Base-by-base conservation (phyloP, 495 filamentous ascomycete genomes). In the Tuber borchii region DNA sequence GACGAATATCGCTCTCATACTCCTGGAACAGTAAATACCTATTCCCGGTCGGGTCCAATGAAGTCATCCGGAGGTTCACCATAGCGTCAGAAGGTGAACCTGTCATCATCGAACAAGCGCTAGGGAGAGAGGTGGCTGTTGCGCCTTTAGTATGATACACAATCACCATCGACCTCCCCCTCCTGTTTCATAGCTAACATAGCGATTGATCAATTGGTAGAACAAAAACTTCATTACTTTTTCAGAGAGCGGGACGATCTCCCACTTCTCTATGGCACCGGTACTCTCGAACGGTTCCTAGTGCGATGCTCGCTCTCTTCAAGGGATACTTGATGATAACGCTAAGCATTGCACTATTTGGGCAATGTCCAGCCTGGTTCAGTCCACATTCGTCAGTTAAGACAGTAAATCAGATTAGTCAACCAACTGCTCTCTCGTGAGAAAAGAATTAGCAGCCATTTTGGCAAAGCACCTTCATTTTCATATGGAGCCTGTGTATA, bases 241-340 rank as follows among this genome's bases (percentile, higher is more conserved):
- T 44, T 91, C 92, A 31, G 95, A 99, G 84, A 94, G 98, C 86
- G 96, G 95, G 76, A 94, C 92, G 42, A 93, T 99, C 77, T 94
- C 89, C 85, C 88, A 92, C 78, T 98, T 95, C 85, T 91, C 91
- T 22, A 87, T 96, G 73, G 85, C 88, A 88, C 88, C n/a, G 93
- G 93, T 74, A 83, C 88, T 71, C 91, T 95, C 84, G 91, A 94
- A 56, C 89, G 90, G 77, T 90, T 95, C 72, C 88, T 98, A 48
- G 88, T 93, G 2, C 91, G 95, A 65, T 93, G 89, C 76, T 89
- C 93, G 20, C 86, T 99, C 14, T 91, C 95, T 10, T 88, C 97
- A 22, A 88, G 95, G 82, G 94, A 97, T 81, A 87, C n/a, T n/a
- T n/a, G n/a, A n/a, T n/a, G n/a, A n/a, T n/a, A n/a, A n/a, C n/a